Conservation (phyloP, 345 rosid species). For the Citrus sp. region DNA sequence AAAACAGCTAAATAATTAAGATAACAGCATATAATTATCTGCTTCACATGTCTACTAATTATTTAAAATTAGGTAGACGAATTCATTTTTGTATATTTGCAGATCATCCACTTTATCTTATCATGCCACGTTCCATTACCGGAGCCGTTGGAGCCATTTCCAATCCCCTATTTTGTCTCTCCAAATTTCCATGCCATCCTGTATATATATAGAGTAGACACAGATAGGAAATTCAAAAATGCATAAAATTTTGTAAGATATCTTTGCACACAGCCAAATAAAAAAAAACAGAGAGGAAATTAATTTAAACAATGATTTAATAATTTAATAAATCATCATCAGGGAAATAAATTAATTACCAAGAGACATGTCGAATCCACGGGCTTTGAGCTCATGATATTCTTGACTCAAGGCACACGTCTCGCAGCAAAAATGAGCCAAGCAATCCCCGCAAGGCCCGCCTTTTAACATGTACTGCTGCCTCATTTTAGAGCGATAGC, state of each 20-base stretch:
- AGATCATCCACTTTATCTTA: neutral
- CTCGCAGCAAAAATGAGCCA: conserved; percentile 33
- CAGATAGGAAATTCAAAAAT: too few relatives aligned
- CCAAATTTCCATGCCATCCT: conserved; percentile 42
- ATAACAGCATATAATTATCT: too few relatives aligned
- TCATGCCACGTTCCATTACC: conserved; percentile 28
- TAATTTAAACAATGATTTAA: neutral
- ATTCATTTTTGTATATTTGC: neutral
- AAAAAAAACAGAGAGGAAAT: too few relatives aligned
- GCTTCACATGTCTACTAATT: too few relatives aligned
- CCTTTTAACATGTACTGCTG: conserved; percentile 22
- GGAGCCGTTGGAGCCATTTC: conserved; percentile 19
- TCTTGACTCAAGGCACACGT: conserved; percentile 37
- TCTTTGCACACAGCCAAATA: too few relatives aligned
- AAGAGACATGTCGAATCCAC: conserved; percentile 27
- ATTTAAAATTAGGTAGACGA: neutral
- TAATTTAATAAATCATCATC: neutral
- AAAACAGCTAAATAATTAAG: too few relatives aligned
- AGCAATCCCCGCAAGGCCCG: conserved; percentile 26
- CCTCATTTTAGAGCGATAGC: conserved; percentile 37
- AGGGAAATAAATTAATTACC: conserved; percentile 17
- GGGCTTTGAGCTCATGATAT: conserved; percentile 35
- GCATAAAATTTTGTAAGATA: too few relatives aligned
- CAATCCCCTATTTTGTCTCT: conserved; percentile 28
- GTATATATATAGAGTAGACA: neutral